Evolutionary conservation across 148 eudicot genomes (phyloP).

Genomic region (Rhododendron mucronatum): DNA sequence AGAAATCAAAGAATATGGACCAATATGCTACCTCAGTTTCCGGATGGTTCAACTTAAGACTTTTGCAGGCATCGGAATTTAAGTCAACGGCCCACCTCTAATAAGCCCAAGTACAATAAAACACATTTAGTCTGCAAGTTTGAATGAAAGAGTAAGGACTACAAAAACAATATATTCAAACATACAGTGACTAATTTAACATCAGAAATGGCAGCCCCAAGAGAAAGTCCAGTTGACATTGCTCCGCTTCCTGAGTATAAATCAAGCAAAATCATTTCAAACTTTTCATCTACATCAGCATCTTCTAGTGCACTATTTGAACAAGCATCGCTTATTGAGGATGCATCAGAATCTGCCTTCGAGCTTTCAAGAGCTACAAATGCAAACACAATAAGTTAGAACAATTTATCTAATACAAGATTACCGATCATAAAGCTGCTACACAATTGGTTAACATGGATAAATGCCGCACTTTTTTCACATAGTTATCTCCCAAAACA

Average conservation of each 20-base stretch:
- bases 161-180: background rate
- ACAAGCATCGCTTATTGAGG: slow-evolving; percentile 8
- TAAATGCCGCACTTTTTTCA: background rate
- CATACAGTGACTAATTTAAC: slow-evolving; percentile 26
- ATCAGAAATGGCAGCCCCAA: slow-evolving; percentile 16
- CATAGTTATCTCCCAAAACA: background rate
- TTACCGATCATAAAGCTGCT: background rate
- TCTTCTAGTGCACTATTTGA: background rate
- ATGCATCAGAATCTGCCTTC: background rate
- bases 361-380: background rate
- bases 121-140: background rate
- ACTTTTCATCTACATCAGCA: background rate
- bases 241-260: slow-evolving; percentile 38
- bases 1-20: background rate
- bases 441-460: background rate
- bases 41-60: slow-evolving; percentile 31
- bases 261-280: slow-evolving; percentile 17
- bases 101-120: background rate
- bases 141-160: background rate
- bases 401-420: background rate
- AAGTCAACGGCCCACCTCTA: slow-evolving; percentile 44
- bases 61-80: slow-evolving; percentile 30
- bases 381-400: background rate
- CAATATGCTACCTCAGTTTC: slow-evolving; percentile 23
- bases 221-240: slow-evolving; percentile 32